These are phyloP conservation scores for Lipomyces oligophaga DNA, from an alignment of 805 yeast species.

Conservation along the genomic window DNA sequence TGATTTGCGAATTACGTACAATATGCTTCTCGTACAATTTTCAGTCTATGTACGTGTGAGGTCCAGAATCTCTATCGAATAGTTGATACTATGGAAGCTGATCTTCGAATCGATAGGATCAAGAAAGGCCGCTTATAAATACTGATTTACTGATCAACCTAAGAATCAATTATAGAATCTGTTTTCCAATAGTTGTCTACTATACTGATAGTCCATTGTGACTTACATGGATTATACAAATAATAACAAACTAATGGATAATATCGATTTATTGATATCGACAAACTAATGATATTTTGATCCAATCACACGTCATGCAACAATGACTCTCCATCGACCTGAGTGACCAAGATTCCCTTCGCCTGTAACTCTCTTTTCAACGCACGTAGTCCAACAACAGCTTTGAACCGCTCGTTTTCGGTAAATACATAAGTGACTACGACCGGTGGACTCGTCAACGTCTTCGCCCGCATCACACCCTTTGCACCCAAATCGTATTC, in stretches of 20 bases:
- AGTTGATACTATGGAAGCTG: too few relatives aligned
- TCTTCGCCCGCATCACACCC: conserved; percentile 19
- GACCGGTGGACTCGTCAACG: conserved; percentile 20
- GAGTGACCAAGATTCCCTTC: conserved; percentile 8
- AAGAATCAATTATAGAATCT: too few relatives aligned
- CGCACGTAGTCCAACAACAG: conserved; percentile 21
- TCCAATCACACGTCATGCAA: conserved; percentile 12
- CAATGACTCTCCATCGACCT: conserved; percentile 16
- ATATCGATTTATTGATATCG: too few relatives aligned
- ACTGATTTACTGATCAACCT: too few relatives aligned
- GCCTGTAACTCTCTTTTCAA: conserved; percentile 15
- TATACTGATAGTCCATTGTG: neutral
- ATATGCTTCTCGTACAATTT: too few relatives aligned
- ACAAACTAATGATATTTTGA: neutral
- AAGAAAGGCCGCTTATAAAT: too few relatives aligned
- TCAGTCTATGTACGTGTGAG: too few relatives aligned
- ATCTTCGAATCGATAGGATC: too few relatives aligned
- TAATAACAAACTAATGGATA: neutral
- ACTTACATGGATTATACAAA: conserved; percentile 1
- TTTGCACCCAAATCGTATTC: conserved; percentile 19
- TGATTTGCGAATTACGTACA: too few relatives aligned
- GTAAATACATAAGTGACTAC: conserved; percentile 18
- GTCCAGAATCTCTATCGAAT: too few relatives aligned
- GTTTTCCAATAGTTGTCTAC: too few relatives aligned
- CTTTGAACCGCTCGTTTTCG: conserved; percentile 19